phyloP scores from a whole-genome alignment of 1,139 yeast species.

The Hansenula sp. region DNA sequence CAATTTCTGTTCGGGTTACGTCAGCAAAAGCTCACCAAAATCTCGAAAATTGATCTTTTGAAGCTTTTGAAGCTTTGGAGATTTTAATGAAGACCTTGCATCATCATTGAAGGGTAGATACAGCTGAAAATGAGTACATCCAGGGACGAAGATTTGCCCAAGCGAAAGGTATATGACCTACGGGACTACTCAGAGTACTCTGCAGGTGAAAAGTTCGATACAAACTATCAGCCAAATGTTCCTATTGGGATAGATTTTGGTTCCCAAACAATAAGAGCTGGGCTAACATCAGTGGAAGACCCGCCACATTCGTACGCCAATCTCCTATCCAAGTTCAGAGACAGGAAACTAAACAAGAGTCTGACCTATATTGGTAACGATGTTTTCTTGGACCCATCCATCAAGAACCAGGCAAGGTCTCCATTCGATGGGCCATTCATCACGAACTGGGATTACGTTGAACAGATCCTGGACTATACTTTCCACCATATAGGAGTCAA shows the following conservation, averaged over 20 bases:
- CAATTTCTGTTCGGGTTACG: no score
- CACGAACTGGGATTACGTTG: conserved; percentile 91
- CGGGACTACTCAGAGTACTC: conserved; percentile 14
- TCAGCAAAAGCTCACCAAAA: no score
- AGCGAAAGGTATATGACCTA: conserved; percentile 12
- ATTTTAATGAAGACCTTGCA: not conserved
- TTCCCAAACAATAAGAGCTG: conserved; percentile 64
- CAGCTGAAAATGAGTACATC: conserved; percentile 4
- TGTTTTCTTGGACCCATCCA: conserved; percentile 63
- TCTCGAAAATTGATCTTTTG: no score
- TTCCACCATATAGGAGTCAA: conserved; percentile 74
- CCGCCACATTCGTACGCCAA: conserved; percentile 75
- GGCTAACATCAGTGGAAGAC: conserved; percentile 46
- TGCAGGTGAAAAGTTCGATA: conserved; percentile 48
- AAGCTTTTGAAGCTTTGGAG: no score
- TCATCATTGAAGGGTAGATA: no score
- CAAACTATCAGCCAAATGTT: conserved; percentile 46
- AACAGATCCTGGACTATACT: conserved; percentile 76
- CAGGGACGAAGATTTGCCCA: conserved; percentile 11
- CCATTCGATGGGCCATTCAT: conserved; percentile 87
- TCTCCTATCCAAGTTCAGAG: conserved; percentile 69
- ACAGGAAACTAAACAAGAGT: conserved; percentile 61
- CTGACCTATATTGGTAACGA: conserved; percentile 83
- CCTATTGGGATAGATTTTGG: conserved; percentile 90
- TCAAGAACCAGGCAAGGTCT: conserved; percentile 64